Base-by-base conservation (phyloP, 306 rosid species). In the Lithocarpus polystachyus region DNA sequence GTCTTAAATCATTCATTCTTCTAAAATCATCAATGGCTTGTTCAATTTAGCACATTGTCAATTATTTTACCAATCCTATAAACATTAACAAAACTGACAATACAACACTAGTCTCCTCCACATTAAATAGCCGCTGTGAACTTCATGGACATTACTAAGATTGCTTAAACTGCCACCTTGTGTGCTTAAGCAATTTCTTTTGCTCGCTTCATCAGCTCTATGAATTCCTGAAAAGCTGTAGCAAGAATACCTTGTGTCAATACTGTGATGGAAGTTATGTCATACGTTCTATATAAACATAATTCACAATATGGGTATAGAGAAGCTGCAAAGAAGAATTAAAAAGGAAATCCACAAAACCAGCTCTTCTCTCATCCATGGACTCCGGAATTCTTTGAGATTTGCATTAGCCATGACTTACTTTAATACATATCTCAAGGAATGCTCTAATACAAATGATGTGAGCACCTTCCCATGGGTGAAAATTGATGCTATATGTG, bases 201-300 rank as follows among this genome's bases (percentile, higher is more conserved):
- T 2, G 53, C 90, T 52, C 76, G 89, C 87, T 83, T 91, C 91
- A 93, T 91, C 79, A 95, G 76, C 91, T 83, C 89, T 56, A 89
- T 74, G 85, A 93, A 93, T 82, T 90, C 92, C 70, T 82, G 70
- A 64, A 95, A 95, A 67, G 90, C 97, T 95, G 99, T 86, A 79
- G 68, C 20, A 75, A 62, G 65, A 83, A 82, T 15, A 83, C 67
- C n/a, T 19, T 12, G 24, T 3, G 13, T 83, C 56, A 87, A 54
- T n/a, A 37, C 31, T 56, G 37, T 22, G 8, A 51, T 19, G 60
- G 76, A 23, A 31, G 60, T 20, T 71, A 77, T 61, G 40, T 14
- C 4, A 0, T 26, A 14, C 31, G 1, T 22, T 15, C 31, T n/a
- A 22, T 5, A 20, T 7, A 9, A 18, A 23, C 18, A 2, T 33